phyloP scores from a whole-genome alignment of 2,329 filamentous ascomycete species.

The Cladophialophora chaetospira region DNA sequence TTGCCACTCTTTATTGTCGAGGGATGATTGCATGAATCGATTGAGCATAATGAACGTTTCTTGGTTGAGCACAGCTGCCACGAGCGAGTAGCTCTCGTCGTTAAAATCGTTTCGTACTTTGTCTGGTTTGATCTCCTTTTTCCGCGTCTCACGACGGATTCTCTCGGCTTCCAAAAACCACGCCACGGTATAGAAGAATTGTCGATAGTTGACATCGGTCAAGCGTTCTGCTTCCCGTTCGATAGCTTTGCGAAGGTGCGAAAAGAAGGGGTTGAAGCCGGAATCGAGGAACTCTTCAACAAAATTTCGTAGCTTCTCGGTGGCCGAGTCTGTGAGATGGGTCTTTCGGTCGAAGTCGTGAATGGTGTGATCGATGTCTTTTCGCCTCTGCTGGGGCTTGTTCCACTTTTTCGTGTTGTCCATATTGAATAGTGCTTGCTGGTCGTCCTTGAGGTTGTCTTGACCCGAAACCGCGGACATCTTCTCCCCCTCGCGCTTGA shows the following conservation, averaged over 20 bases:
- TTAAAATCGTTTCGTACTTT: slow-evolving; percentile 56
- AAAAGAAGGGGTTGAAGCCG: slow-evolving; percentile 89
- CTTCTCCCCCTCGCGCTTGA: slow-evolving; percentile 82
- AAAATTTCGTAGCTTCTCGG: slow-evolving; percentile 75
- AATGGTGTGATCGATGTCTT: slow-evolving; percentile 59
- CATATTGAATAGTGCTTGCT: slow-evolving; percentile 79
- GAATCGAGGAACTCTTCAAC: slow-evolving; percentile 93
- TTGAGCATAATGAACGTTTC: slow-evolving; percentile 92
- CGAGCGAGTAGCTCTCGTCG: slow-evolving; percentile 77
- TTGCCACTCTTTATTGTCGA: slow-evolving; percentile 83
- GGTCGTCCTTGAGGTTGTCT: slow-evolving; percentile 73
- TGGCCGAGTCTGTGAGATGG: slow-evolving; percentile 71
- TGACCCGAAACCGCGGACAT: slow-evolving; percentile 87
- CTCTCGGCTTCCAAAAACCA: slow-evolving; percentile 93
- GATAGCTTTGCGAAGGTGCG: slow-evolving; percentile 81
- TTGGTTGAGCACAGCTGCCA: slow-evolving; percentile 88
- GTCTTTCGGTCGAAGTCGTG: slow-evolving; percentile 76
- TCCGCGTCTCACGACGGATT: slow-evolving; percentile 64
- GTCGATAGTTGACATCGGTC: slow-evolving; percentile 72
- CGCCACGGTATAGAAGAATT: slow-evolving; percentile 88
- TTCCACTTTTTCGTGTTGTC: slow-evolving; percentile 89
- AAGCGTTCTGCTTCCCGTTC: slow-evolving; percentile 86
- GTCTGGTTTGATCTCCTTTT: slow-evolving; percentile 53
- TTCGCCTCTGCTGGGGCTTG: slow-evolving; percentile 67
- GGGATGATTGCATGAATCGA: slow-evolving; percentile 73